phyloP scores from a whole-genome alignment of 768 basidiomycete species.

The Pseudohyphozyma bogoriensis region DNA sequence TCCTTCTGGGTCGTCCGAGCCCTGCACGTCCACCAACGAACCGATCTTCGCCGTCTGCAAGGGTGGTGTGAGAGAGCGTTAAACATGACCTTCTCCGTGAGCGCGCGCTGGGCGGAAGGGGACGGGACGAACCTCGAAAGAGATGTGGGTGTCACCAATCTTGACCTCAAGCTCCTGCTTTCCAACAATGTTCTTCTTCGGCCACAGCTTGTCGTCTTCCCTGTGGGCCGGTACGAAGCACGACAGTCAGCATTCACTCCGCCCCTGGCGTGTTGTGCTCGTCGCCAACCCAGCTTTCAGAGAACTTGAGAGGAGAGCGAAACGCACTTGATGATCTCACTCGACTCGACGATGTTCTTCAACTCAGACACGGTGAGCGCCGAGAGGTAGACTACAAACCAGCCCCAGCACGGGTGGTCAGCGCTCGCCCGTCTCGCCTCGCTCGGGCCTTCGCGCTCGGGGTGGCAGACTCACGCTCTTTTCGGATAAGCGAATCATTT shows the following conservation, averaged over 20 bases:
- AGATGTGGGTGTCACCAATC: slow-evolving; percentile 86
- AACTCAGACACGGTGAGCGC: slow-evolving; percentile 87
- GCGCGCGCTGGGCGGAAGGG: background rate
- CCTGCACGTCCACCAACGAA: slow-evolving; percentile 88
- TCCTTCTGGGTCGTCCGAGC: slow-evolving; percentile 94
- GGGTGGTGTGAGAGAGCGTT: too few relatives aligned
- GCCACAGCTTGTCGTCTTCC: slow-evolving; percentile 98
- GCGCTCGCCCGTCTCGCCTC: background rate
- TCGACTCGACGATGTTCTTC: slow-evolving; percentile 82
- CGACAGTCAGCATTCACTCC: background rate
- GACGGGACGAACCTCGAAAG: slow-evolving; percentile 66
- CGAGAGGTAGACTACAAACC: slow-evolving; percentile 73
- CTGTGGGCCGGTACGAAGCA: too few relatives aligned
- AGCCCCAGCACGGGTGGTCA: background rate
- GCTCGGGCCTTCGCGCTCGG: background rate
- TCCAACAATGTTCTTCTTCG: slow-evolving; percentile 97
- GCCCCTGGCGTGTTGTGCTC: background rate
- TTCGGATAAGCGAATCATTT: slow-evolving; percentile 92
- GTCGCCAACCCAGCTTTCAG: background rate
- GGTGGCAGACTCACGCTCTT: slow-evolving; percentile 75
- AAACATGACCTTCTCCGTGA: background rate
- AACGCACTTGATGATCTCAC: slow-evolving; percentile 81
- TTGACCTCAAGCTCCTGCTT: slow-evolving; percentile 97
- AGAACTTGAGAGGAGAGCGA: background rate
- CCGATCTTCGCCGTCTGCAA: slow-evolving; percentile 93